Conservation (phyloP, 768 basidiomycete genomes). For the Suillus ampliporus region DNA sequence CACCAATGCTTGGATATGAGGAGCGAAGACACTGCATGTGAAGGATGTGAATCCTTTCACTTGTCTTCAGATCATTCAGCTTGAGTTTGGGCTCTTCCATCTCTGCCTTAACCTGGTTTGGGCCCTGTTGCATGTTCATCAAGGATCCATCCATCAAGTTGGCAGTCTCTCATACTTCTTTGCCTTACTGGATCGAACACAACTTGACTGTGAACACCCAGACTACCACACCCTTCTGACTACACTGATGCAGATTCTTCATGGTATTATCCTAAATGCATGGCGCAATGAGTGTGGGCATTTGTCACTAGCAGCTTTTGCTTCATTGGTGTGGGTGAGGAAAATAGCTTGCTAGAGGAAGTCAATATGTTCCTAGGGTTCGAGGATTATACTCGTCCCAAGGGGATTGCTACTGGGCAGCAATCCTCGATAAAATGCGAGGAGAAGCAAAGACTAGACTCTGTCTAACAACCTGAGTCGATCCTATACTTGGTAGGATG, state of each 20-base stretch:
- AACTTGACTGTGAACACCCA: conserved; percentile 37
- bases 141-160: conserved; percentile 27
- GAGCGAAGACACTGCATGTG: conserved; percentile 18
- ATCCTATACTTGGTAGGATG: too few relatives aligned
- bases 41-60: conserved; percentile 30
- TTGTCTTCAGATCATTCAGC: conserved; percentile 27
- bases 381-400: too few relatives aligned
- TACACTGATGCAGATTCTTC: conserved; percentile 33
- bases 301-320: conserved; percentile 18
- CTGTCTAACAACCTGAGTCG: too few relatives aligned
- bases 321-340: too few relatives aligned
- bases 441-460: too few relatives aligned
- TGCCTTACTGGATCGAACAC: conserved; percentile 27
- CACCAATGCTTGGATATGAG: conserved; percentile 22
- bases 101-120: conserved; percentile 41
- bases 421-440: too few relatives aligned
- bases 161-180: conserved; percentile 40
- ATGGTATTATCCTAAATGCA: conserved; percentile 38
- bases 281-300: conserved; percentile 36
- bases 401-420: too few relatives aligned
- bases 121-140: conserved; percentile 35
- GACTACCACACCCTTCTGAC: conserved; percentile 40
- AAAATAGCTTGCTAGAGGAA: too few relatives aligned
- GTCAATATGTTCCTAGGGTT: too few relatives aligned
- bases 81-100: conserved; percentile 41